phyloP scores from a whole-genome alignment of 2,329 filamentous ascomycete genomes.

The Botryotinia globosa region DNA sequence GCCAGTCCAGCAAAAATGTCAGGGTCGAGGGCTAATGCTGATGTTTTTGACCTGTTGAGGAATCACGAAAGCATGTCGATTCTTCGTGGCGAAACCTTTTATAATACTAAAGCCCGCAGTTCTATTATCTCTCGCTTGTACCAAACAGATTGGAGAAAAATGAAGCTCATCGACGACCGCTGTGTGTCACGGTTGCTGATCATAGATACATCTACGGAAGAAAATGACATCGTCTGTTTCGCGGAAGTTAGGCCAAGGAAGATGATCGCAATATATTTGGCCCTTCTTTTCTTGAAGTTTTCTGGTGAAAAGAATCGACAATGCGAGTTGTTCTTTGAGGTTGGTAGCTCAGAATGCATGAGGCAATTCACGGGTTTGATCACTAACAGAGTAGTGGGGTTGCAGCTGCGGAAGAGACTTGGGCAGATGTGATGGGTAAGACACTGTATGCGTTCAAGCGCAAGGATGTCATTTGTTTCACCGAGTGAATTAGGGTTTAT shows the following conservation, averaged over 20 bases:
- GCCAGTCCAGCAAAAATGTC: background rate
- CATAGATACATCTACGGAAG: background rate
- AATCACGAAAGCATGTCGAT: background rate
- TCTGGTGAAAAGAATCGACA: background rate
- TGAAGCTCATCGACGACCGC: background rate
- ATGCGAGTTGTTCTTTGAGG: background rate
- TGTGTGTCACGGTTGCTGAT: background rate
- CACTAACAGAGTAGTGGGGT: background rate
- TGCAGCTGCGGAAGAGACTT: background rate
- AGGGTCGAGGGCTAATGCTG: background rate
- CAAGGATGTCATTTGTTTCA: accelerated
- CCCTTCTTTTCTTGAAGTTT: background rate
- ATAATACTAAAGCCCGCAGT: background rate
- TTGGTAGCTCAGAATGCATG: background rate
- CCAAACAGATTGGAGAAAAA: background rate
- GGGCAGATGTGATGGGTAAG: background rate
- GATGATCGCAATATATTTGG: background rate
- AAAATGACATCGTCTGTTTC: background rate
- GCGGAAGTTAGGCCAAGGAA: too few relatives aligned
- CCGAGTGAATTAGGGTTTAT: accelerated
- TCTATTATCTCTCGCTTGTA: background rate
- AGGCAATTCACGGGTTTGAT: background rate
- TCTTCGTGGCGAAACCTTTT: background rate
- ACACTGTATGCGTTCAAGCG: background rate
- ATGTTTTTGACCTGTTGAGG: background rate